phyloP scores from a whole-genome alignment of 805 yeast species.

The Candida gorgasii region DNA sequence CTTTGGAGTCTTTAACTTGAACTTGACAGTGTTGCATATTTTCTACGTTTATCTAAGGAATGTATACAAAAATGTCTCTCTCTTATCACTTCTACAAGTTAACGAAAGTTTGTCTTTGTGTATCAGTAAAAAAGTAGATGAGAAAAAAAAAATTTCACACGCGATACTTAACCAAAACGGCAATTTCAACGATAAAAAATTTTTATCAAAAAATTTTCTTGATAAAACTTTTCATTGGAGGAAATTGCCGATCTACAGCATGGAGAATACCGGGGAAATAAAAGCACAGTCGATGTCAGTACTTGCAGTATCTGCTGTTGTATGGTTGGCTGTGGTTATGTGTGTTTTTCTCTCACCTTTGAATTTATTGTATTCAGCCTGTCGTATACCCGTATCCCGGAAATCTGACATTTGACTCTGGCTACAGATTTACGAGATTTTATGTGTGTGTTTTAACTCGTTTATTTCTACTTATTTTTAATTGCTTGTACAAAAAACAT shows the following conservation, averaged over 20 bases:
- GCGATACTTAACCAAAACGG: conserved; percentile 4
- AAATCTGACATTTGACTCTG: background rate
- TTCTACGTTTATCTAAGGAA: too few relatives aligned
- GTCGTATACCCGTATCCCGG: too few relatives aligned
- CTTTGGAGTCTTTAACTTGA: background rate
- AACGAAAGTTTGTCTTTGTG: background rate
- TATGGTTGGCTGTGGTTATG: too few relatives aligned
- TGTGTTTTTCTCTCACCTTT: too few relatives aligned
- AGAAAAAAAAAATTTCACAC: conserved; percentile 4
- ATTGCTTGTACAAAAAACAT: background rate
- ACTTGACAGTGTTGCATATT: background rate
- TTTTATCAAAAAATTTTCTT: too few relatives aligned
- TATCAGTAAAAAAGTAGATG: too few relatives aligned
- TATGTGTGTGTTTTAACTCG: background rate
- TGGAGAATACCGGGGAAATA: too few relatives aligned
- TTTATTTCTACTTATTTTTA: background rate
- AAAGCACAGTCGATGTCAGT: too few relatives aligned
- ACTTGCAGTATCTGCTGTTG: too few relatives aligned
- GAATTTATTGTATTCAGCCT: too few relatives aligned
- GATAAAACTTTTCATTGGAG: background rate
- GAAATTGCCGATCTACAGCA: too few relatives aligned
- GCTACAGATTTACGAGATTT: conserved; percentile 2
- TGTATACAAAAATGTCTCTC: too few relatives aligned
- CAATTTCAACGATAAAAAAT: conserved; percentile 5
- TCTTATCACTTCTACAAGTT: background rate